Conservation (phyloP, 2,329 filamentous ascomycete genomes). For the Alternaria incomplexa region DNA sequence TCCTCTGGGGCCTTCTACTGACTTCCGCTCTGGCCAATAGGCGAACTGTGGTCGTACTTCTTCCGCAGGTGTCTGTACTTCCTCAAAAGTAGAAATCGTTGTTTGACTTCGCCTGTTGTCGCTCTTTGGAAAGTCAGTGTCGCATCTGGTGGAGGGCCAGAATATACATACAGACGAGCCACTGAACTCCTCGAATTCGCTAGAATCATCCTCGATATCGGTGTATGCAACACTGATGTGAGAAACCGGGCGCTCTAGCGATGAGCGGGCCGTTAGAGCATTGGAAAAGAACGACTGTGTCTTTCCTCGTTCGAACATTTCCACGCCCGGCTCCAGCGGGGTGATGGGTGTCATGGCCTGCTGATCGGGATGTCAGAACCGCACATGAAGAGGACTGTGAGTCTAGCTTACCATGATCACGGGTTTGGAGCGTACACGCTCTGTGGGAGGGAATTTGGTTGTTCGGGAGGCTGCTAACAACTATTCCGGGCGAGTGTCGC, state of each 20-base stretch:
- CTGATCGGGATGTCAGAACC: constrained; percentile 37
- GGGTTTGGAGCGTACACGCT: constrained; percentile 27
- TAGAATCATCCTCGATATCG: constrained; percentile 68
- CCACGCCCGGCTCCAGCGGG: constrained; percentile 51
- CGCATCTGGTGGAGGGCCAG: constrained; percentile 13
- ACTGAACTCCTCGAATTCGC: constrained; percentile 58
- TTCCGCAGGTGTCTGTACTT: constrained; percentile 74
- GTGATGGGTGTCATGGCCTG: constrained; percentile 55
- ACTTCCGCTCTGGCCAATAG: constrained; percentile 65
- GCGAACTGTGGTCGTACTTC: constrained; percentile 66
- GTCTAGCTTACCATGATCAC: constrained; percentile 46
- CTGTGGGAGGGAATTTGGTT: constrained; percentile 16
- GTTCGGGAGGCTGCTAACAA: constrained; percentile 28
- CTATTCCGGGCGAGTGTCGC: constrained; percentile 24
- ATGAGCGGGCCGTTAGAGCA: constrained; percentile 42
- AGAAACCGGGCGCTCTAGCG: constrained; percentile 66
- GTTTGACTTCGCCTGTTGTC: constrained; percentile 73
- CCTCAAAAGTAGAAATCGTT: constrained; percentile 86
- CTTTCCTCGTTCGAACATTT: constrained; percentile 58
- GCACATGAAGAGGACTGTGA: constrained; percentile 11
- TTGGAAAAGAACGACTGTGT: constrained; percentile 65
- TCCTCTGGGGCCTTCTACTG: constrained; percentile 79
- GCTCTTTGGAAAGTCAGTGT: constrained; percentile 56
- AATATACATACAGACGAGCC: constrained; percentile 66
- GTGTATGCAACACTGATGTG: constrained; percentile 80